Evolutionary conservation across 257 asterid species (phyloP), one percentile per base, ranked within the genome.

Genomic region (Parsonsia alboflavescens): DNA sequence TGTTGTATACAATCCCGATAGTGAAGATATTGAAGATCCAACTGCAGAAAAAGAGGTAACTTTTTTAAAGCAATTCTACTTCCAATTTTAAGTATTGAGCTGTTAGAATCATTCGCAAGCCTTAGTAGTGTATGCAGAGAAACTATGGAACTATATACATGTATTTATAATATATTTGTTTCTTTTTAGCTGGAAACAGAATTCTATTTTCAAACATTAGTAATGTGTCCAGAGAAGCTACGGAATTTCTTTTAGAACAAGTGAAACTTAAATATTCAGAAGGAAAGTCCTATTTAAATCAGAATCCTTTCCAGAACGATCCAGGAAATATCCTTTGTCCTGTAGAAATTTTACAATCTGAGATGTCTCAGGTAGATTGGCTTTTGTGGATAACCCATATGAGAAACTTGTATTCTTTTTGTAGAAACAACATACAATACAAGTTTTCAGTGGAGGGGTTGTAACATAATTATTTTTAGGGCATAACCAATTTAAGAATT

Each of bases 1-100:
- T 22, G 77, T 82, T 24, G 96, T 90, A 77, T 92, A 90, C 73
- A 88, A 76, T 68, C 93, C 87, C 12, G 96, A 92, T 64, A 92
- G 74, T 58, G 88, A 84, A 56, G 97, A 87, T 84, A 88, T 77
- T 10, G 96, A 87, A 10, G 93, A 79, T 68, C 97, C 97, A 80
- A 92, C 97, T 92, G 90, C 87, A 77, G 9, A 33, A 70, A 57
- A 52, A 61, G 41, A 39, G 50, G 26, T 24, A 80, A 73, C 39
- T 77, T 58, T 54, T 44, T 21, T 44, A 9, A 53, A 53, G 56
- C 26, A 7, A 50, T 26, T 24, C 10, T 19, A 59, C 71, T 46
- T 19, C 72, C 2, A 26, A 19, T 24, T 52, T 6, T 28, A 68
- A 57, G 58, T 11, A 7, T 63, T 78, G 2, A 56, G 22, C 41